Percentiles rank a stretch among this genome's conserved stretches.
Conservation (phyloP, 1,284 basidiomycete genomes). For the Apiotrichum mycotoxinovorans region DNA sequence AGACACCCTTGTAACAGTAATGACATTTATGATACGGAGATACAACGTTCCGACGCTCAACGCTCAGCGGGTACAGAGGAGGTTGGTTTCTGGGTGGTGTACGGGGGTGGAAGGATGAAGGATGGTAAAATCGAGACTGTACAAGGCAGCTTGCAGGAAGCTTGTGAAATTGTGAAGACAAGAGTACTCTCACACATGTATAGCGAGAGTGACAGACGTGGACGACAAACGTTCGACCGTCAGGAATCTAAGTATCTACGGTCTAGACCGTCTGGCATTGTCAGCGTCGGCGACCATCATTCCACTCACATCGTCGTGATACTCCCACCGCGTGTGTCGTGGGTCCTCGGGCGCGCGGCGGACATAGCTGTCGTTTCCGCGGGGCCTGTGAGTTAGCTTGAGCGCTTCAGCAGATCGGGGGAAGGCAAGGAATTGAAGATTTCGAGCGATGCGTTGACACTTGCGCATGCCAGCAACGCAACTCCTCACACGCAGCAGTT, state of each 20-base stretch:
- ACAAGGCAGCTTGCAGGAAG: no score
- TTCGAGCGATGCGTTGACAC: no score
- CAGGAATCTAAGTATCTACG: neutral
- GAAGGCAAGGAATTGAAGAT: neutral
- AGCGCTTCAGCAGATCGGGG: no score
- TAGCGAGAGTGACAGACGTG: no score
- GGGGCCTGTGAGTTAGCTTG: constrained; percentile 30
- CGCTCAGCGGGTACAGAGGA: neutral
- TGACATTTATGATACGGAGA: constrained; percentile 11
- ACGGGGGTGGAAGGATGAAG: constrained; percentile 10
- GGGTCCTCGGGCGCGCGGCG: constrained; percentile 44
- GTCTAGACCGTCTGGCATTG: constrained; percentile 12
- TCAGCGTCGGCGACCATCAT: neutral
- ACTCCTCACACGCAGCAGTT: no score
- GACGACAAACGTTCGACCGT: no score
- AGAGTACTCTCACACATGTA: no score
- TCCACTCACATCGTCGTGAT: constrained; percentile 47
- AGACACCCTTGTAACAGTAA: constrained; percentile 9
- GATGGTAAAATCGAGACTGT: no score
- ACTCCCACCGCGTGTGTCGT: constrained; percentile 46
- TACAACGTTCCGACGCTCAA: neutral
- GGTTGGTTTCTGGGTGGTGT: neutral
- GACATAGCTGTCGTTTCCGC: constrained; percentile 48
- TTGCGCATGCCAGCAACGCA: neutral
- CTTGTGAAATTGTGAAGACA: no score